These are phyloP conservation scores for Eimeria brunetti DNA, from an alignment of 169 alveolate genomes.

Conservation along the genomic window DNA sequence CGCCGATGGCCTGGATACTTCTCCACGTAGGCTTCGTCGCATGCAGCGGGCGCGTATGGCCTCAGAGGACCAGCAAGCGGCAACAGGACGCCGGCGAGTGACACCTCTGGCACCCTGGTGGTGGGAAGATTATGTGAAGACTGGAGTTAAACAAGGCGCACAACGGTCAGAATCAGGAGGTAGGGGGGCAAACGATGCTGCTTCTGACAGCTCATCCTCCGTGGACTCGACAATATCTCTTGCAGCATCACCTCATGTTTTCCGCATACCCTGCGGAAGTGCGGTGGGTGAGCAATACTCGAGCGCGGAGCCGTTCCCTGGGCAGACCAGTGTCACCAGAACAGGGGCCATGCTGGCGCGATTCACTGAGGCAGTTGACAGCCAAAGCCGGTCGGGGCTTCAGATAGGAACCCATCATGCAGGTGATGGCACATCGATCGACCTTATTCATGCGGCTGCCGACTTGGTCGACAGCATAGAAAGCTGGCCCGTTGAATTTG, in stretches of 20 bases:
- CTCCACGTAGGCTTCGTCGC: conserved; percentile 66
- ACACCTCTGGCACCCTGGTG: conserved; percentile 67
- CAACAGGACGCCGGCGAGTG: conserved; percentile 48
- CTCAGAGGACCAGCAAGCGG: conserved; percentile 32
- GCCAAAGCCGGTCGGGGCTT: background rate
- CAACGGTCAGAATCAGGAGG: background rate
- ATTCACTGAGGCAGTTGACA: conserved; percentile 32
- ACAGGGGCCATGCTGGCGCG: conserved; percentile 60
- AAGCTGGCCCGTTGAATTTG: conserved; percentile 61
- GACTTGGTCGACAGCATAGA: conserved; percentile 65
- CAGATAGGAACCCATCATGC: background rate
- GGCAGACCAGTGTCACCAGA: background rate
- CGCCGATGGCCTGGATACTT: conserved; percentile 34
- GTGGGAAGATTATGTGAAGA: conserved; percentile 62
- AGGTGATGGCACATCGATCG: conserved; percentile 11
- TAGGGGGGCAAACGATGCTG: background rate
- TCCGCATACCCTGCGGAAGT: conserved; percentile 52
- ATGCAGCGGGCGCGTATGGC: conserved; percentile 63
- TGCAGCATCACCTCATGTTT: conserved; percentile 53
- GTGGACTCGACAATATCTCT: conserved; percentile 51
- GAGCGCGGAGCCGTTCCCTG: background rate
- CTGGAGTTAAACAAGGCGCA: conserved; percentile 12
- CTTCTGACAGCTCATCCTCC: conserved; percentile 62
- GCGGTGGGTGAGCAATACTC: background rate
- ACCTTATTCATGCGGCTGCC: conserved; percentile 62